Percentiles rank a stretch among this genome's conserved stretches.
Evolutionary conservation across 305 asterid species (phyloP).

Genomic region (Fraxinus velutina): DNA sequence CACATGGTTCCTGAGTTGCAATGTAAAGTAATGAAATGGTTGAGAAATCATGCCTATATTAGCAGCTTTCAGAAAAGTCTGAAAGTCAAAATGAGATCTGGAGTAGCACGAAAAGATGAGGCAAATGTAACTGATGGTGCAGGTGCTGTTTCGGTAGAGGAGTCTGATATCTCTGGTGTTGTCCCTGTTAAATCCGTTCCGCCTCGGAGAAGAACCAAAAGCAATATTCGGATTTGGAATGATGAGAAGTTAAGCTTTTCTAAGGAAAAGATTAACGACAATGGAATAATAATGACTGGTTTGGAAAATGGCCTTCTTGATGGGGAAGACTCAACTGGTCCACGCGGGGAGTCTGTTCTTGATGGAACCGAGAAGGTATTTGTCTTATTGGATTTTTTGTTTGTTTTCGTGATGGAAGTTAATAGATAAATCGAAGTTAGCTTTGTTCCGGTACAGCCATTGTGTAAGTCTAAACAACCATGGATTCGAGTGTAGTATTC

Average conservation of each 20-base stretch:
- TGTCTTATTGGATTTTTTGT: conserved; percentile 6
- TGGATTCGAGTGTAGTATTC: background rate
- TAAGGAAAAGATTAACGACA: conserved; percentile 31
- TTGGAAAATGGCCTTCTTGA: conserved; percentile 29
- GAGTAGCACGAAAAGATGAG: conserved; percentile 36
- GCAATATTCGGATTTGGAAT: conserved; percentile 44
- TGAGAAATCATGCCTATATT: conserved; percentile 58
- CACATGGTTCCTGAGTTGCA: conserved; percentile 51
- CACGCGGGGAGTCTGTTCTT: conserved; percentile 30
- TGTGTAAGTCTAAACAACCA: background rate
- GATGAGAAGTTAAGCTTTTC: conserved; percentile 38
- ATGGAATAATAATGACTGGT: conserved; percentile 31
- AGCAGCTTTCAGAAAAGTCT: conserved; percentile 50
- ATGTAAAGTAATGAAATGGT: conserved; percentile 66
- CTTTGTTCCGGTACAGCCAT: background rate
- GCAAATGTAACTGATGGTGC: conserved; percentile 44
- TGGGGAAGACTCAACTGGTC: conserved; percentile 43
- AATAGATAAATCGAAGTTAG: background rate
- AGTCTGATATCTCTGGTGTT: conserved; percentile 43
- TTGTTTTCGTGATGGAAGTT: conserved; percentile 1
- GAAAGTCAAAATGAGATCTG: conserved; percentile 47
- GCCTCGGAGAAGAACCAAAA: conserved; percentile 74
- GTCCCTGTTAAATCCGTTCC: conserved; percentile 73
- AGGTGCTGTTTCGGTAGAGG: conserved; percentile 42
- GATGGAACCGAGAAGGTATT: conserved; percentile 52